phyloP scores from a whole-genome alignment of 768 basidiomycete species.

The Tephrocybe rancida region DNA sequence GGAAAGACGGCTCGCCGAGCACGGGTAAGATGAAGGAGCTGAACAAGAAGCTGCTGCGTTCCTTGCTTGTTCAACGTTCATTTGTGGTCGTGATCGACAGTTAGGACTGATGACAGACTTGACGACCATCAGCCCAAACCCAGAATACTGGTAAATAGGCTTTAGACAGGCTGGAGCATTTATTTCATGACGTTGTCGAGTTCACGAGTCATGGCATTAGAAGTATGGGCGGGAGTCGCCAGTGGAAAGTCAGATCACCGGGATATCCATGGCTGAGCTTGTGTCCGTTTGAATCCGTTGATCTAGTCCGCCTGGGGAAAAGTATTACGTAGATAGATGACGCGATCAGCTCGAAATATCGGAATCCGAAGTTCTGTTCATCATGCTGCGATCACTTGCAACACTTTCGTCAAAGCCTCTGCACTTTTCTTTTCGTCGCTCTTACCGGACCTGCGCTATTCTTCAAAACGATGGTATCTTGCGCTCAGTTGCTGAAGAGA shows the following conservation, averaged over 20 bases:
- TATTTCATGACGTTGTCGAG: too few relatives aligned
- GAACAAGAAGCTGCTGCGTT: background rate
- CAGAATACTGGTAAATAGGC: background rate
- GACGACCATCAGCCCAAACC: background rate
- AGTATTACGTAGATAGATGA: too few relatives aligned
- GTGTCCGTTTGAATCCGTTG: too few relatives aligned
- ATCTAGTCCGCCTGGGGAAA: too few relatives aligned
- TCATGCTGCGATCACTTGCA: constrained; percentile 2
- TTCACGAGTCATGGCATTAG: too few relatives aligned
- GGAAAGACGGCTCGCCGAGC: constrained; percentile 12
- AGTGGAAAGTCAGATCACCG: too few relatives aligned
- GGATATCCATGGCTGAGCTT: too few relatives aligned
- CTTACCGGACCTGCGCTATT: constrained; percentile 4
- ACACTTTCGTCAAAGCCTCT: background rate
- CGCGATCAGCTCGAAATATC: too few relatives aligned
- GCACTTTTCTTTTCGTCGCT: constrained; percentile 5
- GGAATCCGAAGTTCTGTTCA: background rate
- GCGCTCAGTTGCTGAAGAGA: constrained; percentile 48
- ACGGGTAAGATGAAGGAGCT: background rate
- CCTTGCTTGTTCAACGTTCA: too few relatives aligned
- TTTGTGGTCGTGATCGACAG: background rate
- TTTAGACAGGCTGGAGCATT: too few relatives aligned
- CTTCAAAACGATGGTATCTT: constrained; percentile 11
- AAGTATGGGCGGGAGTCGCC: too few relatives aligned
- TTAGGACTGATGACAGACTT: background rate